Base-by-base conservation (phyloP, 805 yeast genomes). In the Naumovozyma castellii region DNA sequence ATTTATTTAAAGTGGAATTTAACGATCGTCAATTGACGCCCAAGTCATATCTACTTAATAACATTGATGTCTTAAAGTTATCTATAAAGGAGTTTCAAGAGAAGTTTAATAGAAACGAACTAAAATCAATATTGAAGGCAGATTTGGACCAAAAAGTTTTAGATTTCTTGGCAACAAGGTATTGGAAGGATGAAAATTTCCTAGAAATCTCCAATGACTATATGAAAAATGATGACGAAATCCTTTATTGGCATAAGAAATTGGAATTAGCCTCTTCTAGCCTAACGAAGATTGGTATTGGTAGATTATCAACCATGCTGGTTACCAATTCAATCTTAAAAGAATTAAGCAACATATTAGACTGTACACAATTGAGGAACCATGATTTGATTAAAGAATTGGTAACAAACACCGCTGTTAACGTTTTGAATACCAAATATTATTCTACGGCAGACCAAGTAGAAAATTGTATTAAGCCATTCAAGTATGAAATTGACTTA, bases 381-480 rank as follows among this genome's bases (percentile, higher is more conserved):
- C 97, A 90, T 56, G 94, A 94, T n/a, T 67, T 83, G 62, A 94
- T 94, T 3, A 78, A 77, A 49, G 75, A 76, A 33, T 80, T 85
- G 2, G 87, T 92, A 8, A 75, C 73, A 39, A 94, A 86, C 32
- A 94, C 97, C 2, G 94, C 96, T 0, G 71, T 75, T 25, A 68
- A 78, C 18, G 95, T 92, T 5, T 67, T 92, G 45, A 79, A 79
- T 46, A 66, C 83, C 19, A 77, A 90, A 47, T 92, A 74, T 57
- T 84, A 79, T 47, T 80, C 95, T 1, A 90, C 98, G 0, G 94
- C 98, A 0, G 99, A 94, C 59, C 99, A 92, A 60, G 97, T 92
- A 5, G 99, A 92, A 55, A 92, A 94, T 61, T 88, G 97, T 65
- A 90, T 92, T 54, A 92, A 92, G 59, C 99, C 99, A 2, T 92